These are phyloP conservation scores for Clathrospora elynae DNA, from an alignment of 2,329 filamentous ascomycete species.

Conservation along the genomic window DNA sequence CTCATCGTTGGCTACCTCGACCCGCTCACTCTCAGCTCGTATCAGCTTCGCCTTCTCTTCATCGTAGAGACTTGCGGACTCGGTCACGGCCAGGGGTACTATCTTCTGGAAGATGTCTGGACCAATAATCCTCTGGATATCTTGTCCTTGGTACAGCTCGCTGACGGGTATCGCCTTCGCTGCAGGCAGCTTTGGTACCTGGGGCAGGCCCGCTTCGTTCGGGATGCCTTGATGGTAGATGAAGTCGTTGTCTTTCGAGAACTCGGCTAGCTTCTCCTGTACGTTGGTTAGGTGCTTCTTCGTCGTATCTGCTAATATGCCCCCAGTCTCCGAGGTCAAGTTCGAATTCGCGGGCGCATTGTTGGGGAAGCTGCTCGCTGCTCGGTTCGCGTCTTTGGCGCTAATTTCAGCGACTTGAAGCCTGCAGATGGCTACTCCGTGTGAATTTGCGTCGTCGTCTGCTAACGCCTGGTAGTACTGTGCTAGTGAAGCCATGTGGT, in stretches of 20 bases:
- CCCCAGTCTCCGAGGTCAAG: constrained; percentile 76
- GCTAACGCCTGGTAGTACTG: constrained; percentile 93
- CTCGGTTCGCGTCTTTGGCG: constrained; percentile 76
- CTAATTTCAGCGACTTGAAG: constrained; percentile 79
- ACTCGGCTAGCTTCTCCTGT: constrained; percentile 76
- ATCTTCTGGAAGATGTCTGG: constrained; percentile 97
- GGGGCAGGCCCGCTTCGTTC: constrained; percentile 77
- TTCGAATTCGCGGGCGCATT: constrained; percentile 82
- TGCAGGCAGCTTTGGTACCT: constrained; percentile 88
- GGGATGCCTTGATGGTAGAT: constrained; percentile 96
- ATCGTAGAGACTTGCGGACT: constrained; percentile 95
- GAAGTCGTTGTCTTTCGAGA: constrained; percentile 93
- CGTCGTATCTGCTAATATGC: constrained; percentile 75
- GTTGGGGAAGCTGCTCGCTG: constrained; percentile 79
- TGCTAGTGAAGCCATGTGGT: constrained; percentile 80
- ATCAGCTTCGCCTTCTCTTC: constrained; percentile 98
- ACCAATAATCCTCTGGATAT: constrained; percentile 95
- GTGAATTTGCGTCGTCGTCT: constrained; percentile 85
- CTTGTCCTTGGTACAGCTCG: constrained; percentile 94
- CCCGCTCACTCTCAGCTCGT: constrained; percentile 88
- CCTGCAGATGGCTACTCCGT: constrained; percentile 82
- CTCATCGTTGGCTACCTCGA: constrained; percentile 90
- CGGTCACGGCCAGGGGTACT: constrained; percentile 92
- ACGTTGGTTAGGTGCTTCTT: constrained; percentile 81
- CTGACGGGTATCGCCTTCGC: constrained; percentile 97